Evolutionary conservation across 352 stramenopile species (phyloP).

Genomic region (Pythium vanterpoolii): DNA sequence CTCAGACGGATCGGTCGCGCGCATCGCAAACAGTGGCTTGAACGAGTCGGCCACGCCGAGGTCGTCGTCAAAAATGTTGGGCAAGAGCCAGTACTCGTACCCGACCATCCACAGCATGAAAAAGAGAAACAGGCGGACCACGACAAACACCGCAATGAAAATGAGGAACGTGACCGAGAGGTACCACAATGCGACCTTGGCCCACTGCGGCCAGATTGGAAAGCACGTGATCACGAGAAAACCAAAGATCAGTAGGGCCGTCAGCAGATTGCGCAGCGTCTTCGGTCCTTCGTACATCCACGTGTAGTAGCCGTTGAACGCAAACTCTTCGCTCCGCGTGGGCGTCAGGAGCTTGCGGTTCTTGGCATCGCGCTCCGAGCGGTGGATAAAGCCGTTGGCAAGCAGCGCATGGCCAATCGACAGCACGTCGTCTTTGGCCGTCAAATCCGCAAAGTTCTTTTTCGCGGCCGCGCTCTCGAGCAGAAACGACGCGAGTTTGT

Average conservation of each 20-base stretch:
- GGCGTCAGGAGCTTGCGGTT: slow-evolving; percentile 88
- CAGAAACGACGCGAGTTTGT: slow-evolving; percentile 87
- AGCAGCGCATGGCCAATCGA: slow-evolving; percentile 74
- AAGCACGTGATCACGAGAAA: slow-evolving; percentile 98
- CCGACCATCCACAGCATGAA: slow-evolving; percentile 94
- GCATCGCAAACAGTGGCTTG: slow-evolving; percentile 92
- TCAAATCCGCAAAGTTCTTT: slow-evolving; percentile 83
- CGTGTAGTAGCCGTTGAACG: slow-evolving; percentile 96
- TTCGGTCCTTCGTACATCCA: slow-evolving; percentile 99
- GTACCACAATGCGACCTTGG: slow-evolving; percentile 98
- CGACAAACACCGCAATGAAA: slow-evolving; percentile 97
- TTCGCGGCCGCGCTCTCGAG: slow-evolving; percentile 69
- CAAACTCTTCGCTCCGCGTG: slow-evolving; percentile 89
- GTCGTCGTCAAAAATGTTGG: slow-evolving; percentile 99
- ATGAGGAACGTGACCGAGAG: slow-evolving; percentile 98
- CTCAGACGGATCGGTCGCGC: slow-evolving; percentile 86
- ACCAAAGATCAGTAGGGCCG: slow-evolving; percentile 94
- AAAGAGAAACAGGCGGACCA: slow-evolving; percentile 94
- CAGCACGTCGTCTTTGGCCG: slow-evolving; percentile 72
- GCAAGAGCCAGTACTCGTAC: slow-evolving; percentile 98
- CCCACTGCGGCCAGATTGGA: slow-evolving; percentile 98
- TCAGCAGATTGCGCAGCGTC: slow-evolving; percentile 97
- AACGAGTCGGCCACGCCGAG: slow-evolving; percentile 98
- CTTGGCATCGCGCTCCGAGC: slow-evolving; percentile 80
- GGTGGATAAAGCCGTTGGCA: slow-evolving; percentile 83